phyloP scores from a whole-genome alignment of 352 stramenopile species.

The Thalassiosira mediterranea region DNA sequence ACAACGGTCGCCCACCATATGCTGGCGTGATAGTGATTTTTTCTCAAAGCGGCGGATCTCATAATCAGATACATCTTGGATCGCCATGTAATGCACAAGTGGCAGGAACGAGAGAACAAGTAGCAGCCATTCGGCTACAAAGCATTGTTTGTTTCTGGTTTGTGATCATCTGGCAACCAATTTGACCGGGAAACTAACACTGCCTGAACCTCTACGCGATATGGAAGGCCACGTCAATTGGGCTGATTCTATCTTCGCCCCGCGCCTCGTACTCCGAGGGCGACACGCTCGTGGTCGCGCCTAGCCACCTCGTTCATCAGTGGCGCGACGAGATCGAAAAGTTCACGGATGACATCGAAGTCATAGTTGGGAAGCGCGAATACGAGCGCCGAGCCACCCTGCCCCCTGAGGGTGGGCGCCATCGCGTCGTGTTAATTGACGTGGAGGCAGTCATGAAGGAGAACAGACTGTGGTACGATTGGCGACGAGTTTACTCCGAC shows the following conservation, averaged over 20 bases:
- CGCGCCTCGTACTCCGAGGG: conserved; percentile 55
- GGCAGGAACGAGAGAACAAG: too few relatives aligned
- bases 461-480: conserved; percentile 79
- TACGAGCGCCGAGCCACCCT: conserved; percentile 60
- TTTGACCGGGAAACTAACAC: too few relatives aligned
- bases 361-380: conserved; percentile 79
- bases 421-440: conserved; percentile 87
- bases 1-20: too few relatives aligned
- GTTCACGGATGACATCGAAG: conserved; percentile 85
- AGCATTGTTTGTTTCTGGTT: too few relatives aligned
- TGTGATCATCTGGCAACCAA: too few relatives aligned
- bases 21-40: too few relatives aligned
- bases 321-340: conserved; percentile 87
- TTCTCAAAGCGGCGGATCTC: too few relatives aligned
- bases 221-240: conserved; percentile 66
- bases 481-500: conserved; percentile 74
- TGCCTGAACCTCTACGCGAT: not conserved
- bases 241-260: conserved; percentile 83
- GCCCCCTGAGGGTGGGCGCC: conserved; percentile 70
- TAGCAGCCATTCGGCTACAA: too few relatives aligned
- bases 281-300: conserved; percentile 84
- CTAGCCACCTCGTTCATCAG: conserved; percentile 86
- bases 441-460: conserved; percentile 86
- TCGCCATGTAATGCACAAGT: too few relatives aligned
- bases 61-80: too few relatives aligned